phyloP scores from a whole-genome alignment of 139 green algal species.

The Chlorella sp. region DNA sequence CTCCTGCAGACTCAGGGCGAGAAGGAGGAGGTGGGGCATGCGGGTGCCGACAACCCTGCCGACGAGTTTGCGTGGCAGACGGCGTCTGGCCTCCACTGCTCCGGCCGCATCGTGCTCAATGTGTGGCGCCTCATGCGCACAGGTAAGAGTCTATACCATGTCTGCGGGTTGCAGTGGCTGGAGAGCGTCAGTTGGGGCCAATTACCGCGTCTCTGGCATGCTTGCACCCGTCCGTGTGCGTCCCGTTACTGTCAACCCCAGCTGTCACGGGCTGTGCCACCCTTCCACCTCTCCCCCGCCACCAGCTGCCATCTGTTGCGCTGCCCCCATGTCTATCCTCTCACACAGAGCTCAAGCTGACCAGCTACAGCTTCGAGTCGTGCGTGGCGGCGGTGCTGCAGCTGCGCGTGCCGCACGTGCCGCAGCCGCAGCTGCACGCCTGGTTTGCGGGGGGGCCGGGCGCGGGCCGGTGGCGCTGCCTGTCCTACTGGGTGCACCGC shows the following conservation, averaged over 20 bases:
- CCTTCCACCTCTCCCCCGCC: neutral
- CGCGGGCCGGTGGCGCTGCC: constrained; percentile 62
- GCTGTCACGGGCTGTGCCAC: neutral
- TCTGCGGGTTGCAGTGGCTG: too few species aligned
- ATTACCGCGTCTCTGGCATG: too few species aligned
- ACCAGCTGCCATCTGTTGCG: too few species aligned
- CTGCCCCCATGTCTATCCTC: too few species aligned
- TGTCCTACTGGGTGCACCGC: constrained; percentile 55
- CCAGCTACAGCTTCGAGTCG: constrained; percentile 84
- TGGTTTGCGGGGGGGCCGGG: constrained; percentile 80
- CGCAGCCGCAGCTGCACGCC: constrained; percentile 63
- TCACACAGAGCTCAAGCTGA: constrained; percentile 84
- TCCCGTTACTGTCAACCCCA: too few species aligned
- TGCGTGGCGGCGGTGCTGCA: constrained; percentile 87
- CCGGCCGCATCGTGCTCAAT: constrained; percentile 95
- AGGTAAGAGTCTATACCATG: neutral
- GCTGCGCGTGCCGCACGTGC: constrained; percentile 77
- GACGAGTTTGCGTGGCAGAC: constrained; percentile 87
- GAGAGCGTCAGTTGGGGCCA: too few species aligned
- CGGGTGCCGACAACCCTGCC: constrained; percentile 2
- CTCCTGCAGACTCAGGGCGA: constrained; percentile 44
- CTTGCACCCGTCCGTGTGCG: too few species aligned
- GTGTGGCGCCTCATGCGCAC: constrained; percentile 86
- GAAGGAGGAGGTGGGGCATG: constrained; percentile 52
- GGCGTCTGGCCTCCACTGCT: constrained; percentile 64